Percentiles rank a stretch among this genome's conserved stretches.
Conservation (phyloP, 306 rosid genomes). For the Trifolium dubium region DNA sequence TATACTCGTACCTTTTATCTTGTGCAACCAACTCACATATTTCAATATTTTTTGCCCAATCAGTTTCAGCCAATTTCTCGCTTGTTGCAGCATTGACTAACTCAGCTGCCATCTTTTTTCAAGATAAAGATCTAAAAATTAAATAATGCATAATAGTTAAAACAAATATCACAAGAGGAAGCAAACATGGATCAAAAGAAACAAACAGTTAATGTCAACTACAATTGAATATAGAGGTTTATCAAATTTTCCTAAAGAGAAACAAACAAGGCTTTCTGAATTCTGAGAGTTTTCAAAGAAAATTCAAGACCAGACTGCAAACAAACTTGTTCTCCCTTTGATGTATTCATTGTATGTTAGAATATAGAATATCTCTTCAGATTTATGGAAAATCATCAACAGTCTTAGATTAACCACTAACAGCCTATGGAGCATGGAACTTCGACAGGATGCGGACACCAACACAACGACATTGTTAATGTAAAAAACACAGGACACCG, state of each 20-base stretch:
- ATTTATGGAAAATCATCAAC: constrained; percentile 11
- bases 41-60: constrained; percentile 87
- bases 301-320: constrained; percentile 28
- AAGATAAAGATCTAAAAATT: constrained; percentile 35
- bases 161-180: constrained; percentile 26
- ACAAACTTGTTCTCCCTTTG: constrained; percentile 22
- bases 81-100: constrained; percentile 88
- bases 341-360: neutral
- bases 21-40: constrained; percentile 86
- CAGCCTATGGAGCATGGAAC: constrained; percentile 1
- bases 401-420: constrained; percentile 4
- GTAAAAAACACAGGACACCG: neutral
- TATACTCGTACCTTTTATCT: constrained; percentile 68
- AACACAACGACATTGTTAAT: neutral
- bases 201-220: constrained; percentile 30
- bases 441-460: neutral
- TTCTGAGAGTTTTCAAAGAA: constrained; percentile 1
- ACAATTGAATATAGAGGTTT: constrained; percentile 7
- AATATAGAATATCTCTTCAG: constrained; percentile 14
- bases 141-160: constrained; percentile 16
- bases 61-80: constrained; percentile 75
- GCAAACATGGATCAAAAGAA: constrained; percentile 12
- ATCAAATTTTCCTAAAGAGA: constrained; percentile 17
- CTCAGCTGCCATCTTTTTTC: constrained; percentile 78
- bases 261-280: constrained; percentile 16